phyloP scores from a whole-genome alignment of 2,329 filamentous ascomycete genomes.

The Sarocladiaceae sp. region DNA sequence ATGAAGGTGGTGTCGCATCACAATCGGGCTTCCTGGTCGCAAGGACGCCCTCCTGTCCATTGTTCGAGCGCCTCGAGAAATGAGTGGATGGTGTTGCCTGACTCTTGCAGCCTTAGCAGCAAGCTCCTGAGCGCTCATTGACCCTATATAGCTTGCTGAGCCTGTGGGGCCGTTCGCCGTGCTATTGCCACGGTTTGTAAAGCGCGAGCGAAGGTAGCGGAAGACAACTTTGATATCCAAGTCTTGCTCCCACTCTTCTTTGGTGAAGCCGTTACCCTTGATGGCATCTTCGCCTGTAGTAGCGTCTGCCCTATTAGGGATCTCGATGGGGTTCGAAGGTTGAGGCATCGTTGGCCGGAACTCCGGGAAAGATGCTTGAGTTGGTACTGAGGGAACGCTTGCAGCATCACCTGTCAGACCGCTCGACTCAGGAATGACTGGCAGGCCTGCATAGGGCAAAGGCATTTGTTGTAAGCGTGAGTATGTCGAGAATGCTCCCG shows the following conservation, averaged over 20 bases:
- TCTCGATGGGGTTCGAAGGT: conserved; percentile 31
- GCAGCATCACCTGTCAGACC: conserved; percentile 5
- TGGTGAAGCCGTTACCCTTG: conserved; percentile 40
- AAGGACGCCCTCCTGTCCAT: conserved; percentile 54
- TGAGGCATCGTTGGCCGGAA: conserved; percentile 13
- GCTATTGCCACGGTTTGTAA: conserved; percentile 48
- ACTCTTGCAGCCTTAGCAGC: conserved; percentile 79
- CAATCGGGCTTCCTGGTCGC: conserved; percentile 43
- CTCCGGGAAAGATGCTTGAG: conserved; percentile 13
- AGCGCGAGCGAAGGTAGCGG: conserved; percentile 75
- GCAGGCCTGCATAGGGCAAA: conserved; percentile 74
- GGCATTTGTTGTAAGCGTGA: conserved; percentile 58
- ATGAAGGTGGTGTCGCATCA: conserved; percentile 37
- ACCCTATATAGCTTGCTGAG: conserved; percentile 36
- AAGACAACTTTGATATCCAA: conserved; percentile 91
- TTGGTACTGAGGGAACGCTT: neutral
- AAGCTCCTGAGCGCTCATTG: conserved; percentile 55
- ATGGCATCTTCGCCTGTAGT: conserved; percentile 19
- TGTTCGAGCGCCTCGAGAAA: conserved; percentile 49
- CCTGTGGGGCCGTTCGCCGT: conserved; percentile 36
- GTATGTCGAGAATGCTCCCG: conserved; percentile 85
- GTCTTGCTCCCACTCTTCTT: conserved; percentile 91
- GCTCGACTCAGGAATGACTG: conserved; percentile 53
- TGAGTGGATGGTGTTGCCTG: conserved; percentile 82
- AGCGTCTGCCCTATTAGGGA: conserved; percentile 25